Evolutionary conservation across 2,329 filamentous ascomycete species (phyloP).

Genomic region (Endothia cerciana): DNA sequence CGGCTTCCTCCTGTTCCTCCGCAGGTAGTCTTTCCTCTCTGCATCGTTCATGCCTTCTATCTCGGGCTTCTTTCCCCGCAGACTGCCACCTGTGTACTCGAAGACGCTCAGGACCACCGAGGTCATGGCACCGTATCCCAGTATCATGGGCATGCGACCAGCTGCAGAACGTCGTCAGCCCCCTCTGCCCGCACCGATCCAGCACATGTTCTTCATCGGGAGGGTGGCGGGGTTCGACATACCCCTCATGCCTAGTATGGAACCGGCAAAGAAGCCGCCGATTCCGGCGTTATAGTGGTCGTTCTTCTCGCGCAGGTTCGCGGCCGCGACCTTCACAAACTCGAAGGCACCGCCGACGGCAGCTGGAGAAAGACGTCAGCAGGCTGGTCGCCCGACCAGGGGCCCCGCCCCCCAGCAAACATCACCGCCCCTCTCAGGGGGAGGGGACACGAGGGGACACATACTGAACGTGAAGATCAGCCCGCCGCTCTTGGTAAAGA

Average conservation of each 20-base stretch:
- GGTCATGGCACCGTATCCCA: conserved; percentile 67
- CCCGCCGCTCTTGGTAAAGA: conserved; percentile 78
- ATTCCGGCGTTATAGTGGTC: conserved; percentile 76
- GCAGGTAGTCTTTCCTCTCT: conserved; percentile 73
- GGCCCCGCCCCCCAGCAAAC: not conserved
- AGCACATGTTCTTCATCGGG: not conserved
- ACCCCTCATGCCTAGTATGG: conserved; percentile 75
- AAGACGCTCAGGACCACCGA: conserved; percentile 65
- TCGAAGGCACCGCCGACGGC: conserved; percentile 75
- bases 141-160: conserved; percentile 68
- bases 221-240: conserved; percentile 47
- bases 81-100: conserved; percentile 69
- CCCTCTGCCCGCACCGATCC: not conserved
- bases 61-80: conserved; percentile 55
- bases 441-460: conserved; percentile 33
- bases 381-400: not conserved
- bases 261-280: conserved; percentile 77
- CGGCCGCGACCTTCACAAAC: conserved; percentile 75
- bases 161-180: conserved; percentile 43
- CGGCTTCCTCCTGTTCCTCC: conserved; percentile 74
- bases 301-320: conserved; percentile 85
- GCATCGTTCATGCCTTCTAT: conserved; percentile 74
- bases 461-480: conserved; percentile 71
- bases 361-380: conserved; percentile 50
- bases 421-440: not conserved